Conservation (phyloP, 2,329 filamentous ascomycete species). For the Aureobasidium musti region DNA sequence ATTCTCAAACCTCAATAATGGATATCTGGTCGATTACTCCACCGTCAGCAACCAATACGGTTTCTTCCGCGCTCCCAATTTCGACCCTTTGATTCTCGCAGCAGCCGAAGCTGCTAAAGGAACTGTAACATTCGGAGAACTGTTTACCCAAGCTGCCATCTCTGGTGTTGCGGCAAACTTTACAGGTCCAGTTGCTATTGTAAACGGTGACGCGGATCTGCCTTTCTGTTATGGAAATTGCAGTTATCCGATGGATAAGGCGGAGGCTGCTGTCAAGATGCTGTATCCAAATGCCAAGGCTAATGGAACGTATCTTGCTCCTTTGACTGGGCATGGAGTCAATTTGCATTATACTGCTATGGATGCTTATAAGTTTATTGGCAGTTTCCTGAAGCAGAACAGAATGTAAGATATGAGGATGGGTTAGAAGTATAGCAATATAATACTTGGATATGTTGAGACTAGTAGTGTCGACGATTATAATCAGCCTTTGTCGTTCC, state of each 20-base stretch:
- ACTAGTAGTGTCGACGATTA: too few species aligned
- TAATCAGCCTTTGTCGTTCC: too few species aligned
- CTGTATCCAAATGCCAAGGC: slow-evolving; percentile 34
- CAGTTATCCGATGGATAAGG: slow-evolving; percentile 35
- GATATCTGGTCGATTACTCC: slow-evolving; percentile 37
- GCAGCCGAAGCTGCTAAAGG: slow-evolving; percentile 38
- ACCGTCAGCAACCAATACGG: slow-evolving; percentile 37
- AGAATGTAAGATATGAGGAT: slow-evolving; percentile 5
- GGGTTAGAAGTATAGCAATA: not conserved
- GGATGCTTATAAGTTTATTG: slow-evolving; percentile 37
- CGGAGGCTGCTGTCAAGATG: slow-evolving; percentile 32
- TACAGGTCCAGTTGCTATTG: slow-evolving; percentile 38
- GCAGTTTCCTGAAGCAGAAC: slow-evolving; percentile 35
- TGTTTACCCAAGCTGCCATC: slow-evolving; percentile 35
- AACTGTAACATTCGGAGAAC: slow-evolving; percentile 40
- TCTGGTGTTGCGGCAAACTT: slow-evolving; percentile 33
- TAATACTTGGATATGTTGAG: too few species aligned
- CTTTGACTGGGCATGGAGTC: slow-evolving; percentile 38
- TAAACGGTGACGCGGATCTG: slow-evolving; percentile 38
- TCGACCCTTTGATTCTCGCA: slow-evolving; percentile 37
- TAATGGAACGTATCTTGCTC: slow-evolving; percentile 36
- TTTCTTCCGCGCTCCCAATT: slow-evolving; percentile 40
- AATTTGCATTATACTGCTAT: slow-evolving; percentile 40
- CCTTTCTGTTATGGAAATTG: slow-evolving; percentile 42
- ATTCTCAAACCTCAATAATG: slow-evolving; percentile 37